Evolutionary conservation across 371 early-diverging fungal species (phyloP).

Genomic region (Haplosporangium sp.): DNA sequence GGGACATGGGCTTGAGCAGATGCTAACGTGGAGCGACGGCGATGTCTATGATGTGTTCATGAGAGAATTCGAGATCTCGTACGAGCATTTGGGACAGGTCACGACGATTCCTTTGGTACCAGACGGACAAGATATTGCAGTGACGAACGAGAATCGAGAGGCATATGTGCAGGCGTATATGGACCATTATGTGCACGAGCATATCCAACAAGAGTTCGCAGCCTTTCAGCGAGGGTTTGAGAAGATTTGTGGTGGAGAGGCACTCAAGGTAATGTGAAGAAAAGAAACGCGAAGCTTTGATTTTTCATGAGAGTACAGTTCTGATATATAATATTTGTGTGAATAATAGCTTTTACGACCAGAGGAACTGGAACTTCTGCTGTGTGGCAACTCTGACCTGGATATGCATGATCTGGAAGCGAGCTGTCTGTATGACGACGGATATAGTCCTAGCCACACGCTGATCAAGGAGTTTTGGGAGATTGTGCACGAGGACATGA

Average conservation of each 20-base stretch:
- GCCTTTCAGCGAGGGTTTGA: slow-evolving; percentile 93
- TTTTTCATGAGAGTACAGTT: neutral
- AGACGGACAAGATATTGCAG: slow-evolving; percentile 75
- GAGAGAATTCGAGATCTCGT: slow-evolving; percentile 83
- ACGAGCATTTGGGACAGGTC: slow-evolving; percentile 78
- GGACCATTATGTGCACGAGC: slow-evolving; percentile 64
- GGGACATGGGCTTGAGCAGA: slow-evolving; percentile 82
- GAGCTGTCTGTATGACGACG: slow-evolving; percentile 25
- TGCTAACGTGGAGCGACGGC: slow-evolving; percentile 72
- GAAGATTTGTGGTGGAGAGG: slow-evolving; percentile 83
- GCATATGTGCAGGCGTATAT: slow-evolving; percentile 80
- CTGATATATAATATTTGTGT: neutral
- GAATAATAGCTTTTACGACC: slow-evolving; percentile 80
- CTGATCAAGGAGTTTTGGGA: slow-evolving; percentile 87
- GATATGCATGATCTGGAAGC: slow-evolving; percentile 57
- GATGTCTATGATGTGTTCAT: slow-evolving; percentile 89
- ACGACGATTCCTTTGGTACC: slow-evolving; percentile 76
- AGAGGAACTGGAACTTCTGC: slow-evolving; percentile 94
- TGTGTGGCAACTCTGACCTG: slow-evolving; percentile 87
- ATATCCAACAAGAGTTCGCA: slow-evolving; percentile 83
- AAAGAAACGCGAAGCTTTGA: slow-evolving; percentile 12
- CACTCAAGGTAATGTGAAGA: slow-evolving; percentile 62
- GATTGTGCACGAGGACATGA: slow-evolving; percentile 82
- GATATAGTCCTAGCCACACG: slow-evolving; percentile 48
- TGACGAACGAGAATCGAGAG: slow-evolving; percentile 79